phyloP scores from a whole-genome alignment of 495 filamentous ascomycete genomes.

The Tuber melanosporum region DNA sequence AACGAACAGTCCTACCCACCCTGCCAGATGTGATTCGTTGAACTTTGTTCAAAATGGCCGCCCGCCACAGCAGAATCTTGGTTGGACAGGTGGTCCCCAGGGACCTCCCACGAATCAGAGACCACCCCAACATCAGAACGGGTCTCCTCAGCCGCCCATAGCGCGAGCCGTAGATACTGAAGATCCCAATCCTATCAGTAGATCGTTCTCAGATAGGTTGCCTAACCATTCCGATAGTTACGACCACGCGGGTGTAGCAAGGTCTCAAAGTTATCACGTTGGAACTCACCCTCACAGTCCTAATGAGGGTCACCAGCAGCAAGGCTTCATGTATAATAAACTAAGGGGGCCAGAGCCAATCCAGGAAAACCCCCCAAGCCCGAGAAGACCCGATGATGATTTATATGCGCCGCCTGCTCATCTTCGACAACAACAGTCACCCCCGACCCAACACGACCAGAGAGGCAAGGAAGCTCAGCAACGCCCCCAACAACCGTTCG shows the following conservation, averaged over 20 bases:
- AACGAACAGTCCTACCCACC: not conserved
- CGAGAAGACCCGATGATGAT: slow-evolving; percentile 21
- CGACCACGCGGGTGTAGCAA: not conserved
- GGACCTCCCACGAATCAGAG: not conserved
- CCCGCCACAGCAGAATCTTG: not conserved
- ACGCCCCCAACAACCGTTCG: not conserved
- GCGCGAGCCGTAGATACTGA: not conserved
- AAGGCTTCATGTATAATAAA: slow-evolving; percentile 10
- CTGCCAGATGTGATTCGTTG: not conserved
- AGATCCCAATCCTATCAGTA: not conserved
- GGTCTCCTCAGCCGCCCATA: not conserved
- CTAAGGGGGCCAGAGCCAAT: slow-evolving; percentile 9
- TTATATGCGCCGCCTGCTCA: slow-evolving; percentile 26
- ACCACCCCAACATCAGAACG: not conserved
- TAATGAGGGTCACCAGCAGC: slow-evolving; percentile 16
- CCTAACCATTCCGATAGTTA: slow-evolving; percentile 7
- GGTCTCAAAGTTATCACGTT: slow-evolving; percentile 17
- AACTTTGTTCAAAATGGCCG: not conserved
- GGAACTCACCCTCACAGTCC: slow-evolving; percentile 14
- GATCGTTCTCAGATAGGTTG: slow-evolving; percentile 6
- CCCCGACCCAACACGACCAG: slow-evolving; percentile 13
- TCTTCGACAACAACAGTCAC: slow-evolving; percentile 27
- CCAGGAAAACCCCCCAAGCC: slow-evolving; percentile 10
- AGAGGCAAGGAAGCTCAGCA: not conserved
- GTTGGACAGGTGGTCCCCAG: not conserved